These are phyloP conservation scores for Torulaspora franciscae DNA, from an alignment of 805 yeast genomes.

Conservation along the genomic window DNA sequence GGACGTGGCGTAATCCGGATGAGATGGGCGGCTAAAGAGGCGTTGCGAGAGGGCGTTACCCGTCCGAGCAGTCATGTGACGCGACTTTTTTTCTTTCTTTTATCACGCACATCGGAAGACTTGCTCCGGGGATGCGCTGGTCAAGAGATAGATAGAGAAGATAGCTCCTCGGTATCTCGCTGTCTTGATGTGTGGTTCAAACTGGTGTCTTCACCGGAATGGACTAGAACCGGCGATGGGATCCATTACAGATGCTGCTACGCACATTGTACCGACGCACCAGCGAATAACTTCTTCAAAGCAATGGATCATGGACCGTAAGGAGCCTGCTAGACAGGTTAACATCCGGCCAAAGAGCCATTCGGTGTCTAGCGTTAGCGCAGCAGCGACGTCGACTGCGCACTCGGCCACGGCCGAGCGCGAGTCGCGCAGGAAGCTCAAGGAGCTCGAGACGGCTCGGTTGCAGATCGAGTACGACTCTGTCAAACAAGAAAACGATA, in stretches of 20 bases:
- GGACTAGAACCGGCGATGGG: background rate
- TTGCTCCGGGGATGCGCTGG: background rate
- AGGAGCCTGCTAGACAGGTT: conserved; percentile 2
- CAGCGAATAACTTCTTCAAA: conserved; percentile 23
- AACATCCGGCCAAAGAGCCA: conserved; percentile 5
- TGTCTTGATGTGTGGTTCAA: too few species aligned
- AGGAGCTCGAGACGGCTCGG: conserved; percentile 20
- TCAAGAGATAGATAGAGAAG: too few species aligned
- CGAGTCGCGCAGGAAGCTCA: conserved; percentile 8
- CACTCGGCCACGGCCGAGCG: conserved; percentile 6
- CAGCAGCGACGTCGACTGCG: conserved; percentile 3
- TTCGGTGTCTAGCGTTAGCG: background rate
- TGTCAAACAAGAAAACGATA: conserved; percentile 26
- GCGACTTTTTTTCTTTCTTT: too few species aligned
- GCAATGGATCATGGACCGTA: conserved; percentile 19
- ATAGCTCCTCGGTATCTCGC: too few species aligned
- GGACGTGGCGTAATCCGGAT: too few species aligned
- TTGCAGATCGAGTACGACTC: conserved; percentile 25
- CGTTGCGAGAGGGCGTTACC: background rate
- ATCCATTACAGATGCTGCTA: conserved; percentile 3
- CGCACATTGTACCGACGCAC: conserved; percentile 17
- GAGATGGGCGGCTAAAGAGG: background rate
- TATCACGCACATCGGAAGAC: background rate
- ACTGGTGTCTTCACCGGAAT: background rate
- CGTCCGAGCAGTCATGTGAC: background rate